Base-by-base conservation (phyloP, 352 stramenopile genomes). In the Globisporangium splendens region DNA sequence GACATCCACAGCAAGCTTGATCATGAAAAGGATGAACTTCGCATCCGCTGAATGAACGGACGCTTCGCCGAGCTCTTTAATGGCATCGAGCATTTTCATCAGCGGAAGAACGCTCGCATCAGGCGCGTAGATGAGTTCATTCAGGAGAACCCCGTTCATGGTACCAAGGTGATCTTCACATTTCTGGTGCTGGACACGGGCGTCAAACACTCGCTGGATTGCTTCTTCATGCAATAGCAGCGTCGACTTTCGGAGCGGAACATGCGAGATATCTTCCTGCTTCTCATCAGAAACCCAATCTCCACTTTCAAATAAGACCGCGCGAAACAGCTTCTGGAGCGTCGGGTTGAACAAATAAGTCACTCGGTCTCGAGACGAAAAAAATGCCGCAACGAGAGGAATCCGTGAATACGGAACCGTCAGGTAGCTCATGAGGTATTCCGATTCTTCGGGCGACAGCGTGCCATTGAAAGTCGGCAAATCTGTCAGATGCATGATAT, bases 371-470 rank as follows among this genome's bases (percentile, higher is more conserved):
- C 88, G 73, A 13, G 85, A 95, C 8, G 96, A 88, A 59, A 99
- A 99, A 61, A 99, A 99, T 46, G 98, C 93, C 10, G 98, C 70
- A 31, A 99, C 86, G 6, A 99, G 82, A 35, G 97, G 97, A 63
- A 99, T 99, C 20, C 96, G 72, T 31, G 98, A 92, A 65, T 99
- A 99, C 31, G 97, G 97, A 10, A 98, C 97, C 6, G 97, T 99
- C 54, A 99, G 84, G 69, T 99, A 99, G 66, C 98, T 96, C 59
- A 99, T 89, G 55, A 99, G 91, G 12, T 98, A 95, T 73, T 99
- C 97, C 0, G 93, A 97, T 64, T 99, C 97, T 54, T 98, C 93
- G 20, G 93, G 85, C 13, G 89, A 96, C n/a, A 99, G 75, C 21
- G 97, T 96, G 46, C 96, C 86, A 47, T 96, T 92, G 70, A 99